Conservation (phyloP, 1,284 basidiomycete genomes). For the Rhodofomes roseus region DNA sequence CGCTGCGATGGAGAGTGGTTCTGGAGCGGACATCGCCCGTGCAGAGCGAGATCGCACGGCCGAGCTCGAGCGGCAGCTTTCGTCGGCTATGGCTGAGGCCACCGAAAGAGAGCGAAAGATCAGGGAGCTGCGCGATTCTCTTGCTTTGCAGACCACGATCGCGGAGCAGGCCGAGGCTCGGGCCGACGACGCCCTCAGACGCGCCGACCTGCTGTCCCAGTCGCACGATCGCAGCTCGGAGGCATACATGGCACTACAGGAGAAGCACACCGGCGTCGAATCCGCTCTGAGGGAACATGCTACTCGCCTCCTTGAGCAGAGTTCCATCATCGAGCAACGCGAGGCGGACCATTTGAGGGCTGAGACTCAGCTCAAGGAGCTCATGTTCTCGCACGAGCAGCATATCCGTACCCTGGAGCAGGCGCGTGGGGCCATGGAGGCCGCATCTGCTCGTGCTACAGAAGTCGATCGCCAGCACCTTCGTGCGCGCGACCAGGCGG, state of each 20-base stretch:
- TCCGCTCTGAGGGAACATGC: slow-evolving; percentile 73
- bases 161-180: slow-evolving; percentile 80
- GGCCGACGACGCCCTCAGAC: slow-evolving; percentile 75
- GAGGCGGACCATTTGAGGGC: slow-evolving; percentile 76
- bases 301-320: slow-evolving; percentile 73
- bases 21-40: slow-evolving; percentile 54
- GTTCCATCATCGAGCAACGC: slow-evolving; percentile 73
- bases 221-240: slow-evolving; percentile 68
- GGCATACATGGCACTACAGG: slow-evolving; percentile 74
- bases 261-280: slow-evolving; percentile 62
- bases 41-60: background rate
- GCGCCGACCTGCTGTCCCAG: slow-evolving; percentile 82
- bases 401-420: slow-evolving; percentile 87
- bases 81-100: slow-evolving; percentile 75
- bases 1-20: slow-evolving; percentile 76
- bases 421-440: slow-evolving; percentile 73
- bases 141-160: slow-evolving; percentile 75
- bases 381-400: slow-evolving; percentile 68
- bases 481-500: slow-evolving; percentile 64
- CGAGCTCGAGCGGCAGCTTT: slow-evolving; percentile 80
- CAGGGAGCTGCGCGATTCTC: slow-evolving; percentile 67
- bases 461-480: slow-evolving; percentile 81
- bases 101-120: slow-evolving; percentile 68
- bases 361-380: slow-evolving; percentile 69
- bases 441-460: slow-evolving; percentile 73